phyloP scores from a whole-genome alignment of 345 rosid species.

The Aethionema arabicum region DNA sequence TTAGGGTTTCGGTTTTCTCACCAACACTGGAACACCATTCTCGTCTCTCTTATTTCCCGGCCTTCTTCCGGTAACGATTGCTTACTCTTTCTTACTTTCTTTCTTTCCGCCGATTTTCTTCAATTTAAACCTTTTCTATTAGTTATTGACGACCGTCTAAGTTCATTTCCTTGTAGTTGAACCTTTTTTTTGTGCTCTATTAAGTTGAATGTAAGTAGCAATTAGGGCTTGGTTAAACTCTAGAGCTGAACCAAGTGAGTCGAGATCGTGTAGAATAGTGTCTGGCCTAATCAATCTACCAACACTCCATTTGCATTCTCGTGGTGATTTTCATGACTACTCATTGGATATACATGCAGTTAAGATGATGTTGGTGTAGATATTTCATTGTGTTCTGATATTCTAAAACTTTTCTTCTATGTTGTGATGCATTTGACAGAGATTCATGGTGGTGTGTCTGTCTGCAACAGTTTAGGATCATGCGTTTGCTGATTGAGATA shows the following conservation, averaged over 20 bases:
- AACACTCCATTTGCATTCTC: neutral
- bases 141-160: neutral
- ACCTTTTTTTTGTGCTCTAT: neutral
- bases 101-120: slow-evolving; percentile 11
- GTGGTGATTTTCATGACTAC: neutral
- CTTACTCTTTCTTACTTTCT: slow-evolving; percentile 14
- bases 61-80: slow-evolving; percentile 8
- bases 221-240: neutral
- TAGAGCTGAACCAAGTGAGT: neutral
- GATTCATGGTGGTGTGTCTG: neutral
- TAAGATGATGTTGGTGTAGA: too few relatives aligned
- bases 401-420: too few relatives aligned
- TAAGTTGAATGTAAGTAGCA: neutral
- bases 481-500: neutral
- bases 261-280: neutral
- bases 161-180: slow-evolving; percentile 12
- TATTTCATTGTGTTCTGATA: neutral
- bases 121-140: neutral
- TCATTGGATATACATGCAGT: neutral
- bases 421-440: neutral
- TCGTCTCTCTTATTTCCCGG: neutral
- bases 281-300: neutral
- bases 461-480: slow-evolving; percentile 4
- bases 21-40: too few relatives aligned
- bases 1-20: too few relatives aligned